Base-by-base conservation (phyloP, 1,139 yeast species). In the Sugiyamaella grinbergsii region DNA sequence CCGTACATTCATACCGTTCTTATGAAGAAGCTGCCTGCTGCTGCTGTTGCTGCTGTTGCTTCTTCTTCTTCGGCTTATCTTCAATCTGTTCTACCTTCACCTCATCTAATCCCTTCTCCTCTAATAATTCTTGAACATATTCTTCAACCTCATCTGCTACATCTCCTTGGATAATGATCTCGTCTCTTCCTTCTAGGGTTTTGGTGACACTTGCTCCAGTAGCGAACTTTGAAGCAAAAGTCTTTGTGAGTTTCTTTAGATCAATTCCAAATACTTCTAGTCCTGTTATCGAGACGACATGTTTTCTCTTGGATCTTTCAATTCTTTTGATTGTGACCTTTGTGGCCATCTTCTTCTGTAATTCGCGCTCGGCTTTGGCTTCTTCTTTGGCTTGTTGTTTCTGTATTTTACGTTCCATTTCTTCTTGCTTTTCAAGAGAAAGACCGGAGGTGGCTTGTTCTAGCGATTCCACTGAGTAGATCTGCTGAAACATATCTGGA, bases 171-270 rank as follows among this genome's bases (percentile, higher is more conserved):
- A 91, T 85, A 56, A 89, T 80, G 52, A 91, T 82, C 65, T 91
- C 98, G 58, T 91, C 97, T 66, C 85, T 86, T 70, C 91, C 91
- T 60, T 91, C 98, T 8, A 84, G 93, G 57, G 84, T 85, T 71
- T 91, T 91, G 6, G 91, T 83, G n/a, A 91, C 96, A 40, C 94
- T 82, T 22, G 97, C 94, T 43, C 98, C 98, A 2, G 98, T 91
- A 19, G 98, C 98, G 67, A 91, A 93, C 68, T 88, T 89, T 36
- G 94, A 84, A 0, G 97, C 95, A 70, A 93, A 89, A 0, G 90
- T 83, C 75, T 93, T 93, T 42, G 96, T 87, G 59, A 89, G 76
- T 66, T 90, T 90, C 74, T 93, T 93, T 78, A 88, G 78, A 66
- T 91, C 97, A 56, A 89, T 81, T 11, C 65, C 93, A 67, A 89